Base-by-base conservation (phyloP, 768 basidiomycete species). In the Amanita rubescens region DNA sequence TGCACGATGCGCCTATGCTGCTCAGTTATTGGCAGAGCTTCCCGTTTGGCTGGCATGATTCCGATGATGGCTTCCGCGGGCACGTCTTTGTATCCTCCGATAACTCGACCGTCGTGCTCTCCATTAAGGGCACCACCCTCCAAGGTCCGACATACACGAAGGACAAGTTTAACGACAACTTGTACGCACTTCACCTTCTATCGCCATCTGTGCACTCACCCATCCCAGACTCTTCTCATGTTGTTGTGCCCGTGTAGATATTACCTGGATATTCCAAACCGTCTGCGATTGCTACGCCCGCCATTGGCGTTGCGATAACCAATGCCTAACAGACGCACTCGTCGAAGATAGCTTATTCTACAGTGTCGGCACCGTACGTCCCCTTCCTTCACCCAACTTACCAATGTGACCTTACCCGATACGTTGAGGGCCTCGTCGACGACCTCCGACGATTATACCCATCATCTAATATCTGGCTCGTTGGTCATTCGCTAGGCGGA, bases 291-390 rank as follows among this genome's bases (percentile, higher is more conserved):
- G 95, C 69, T 94, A 84, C 65, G 72, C 79, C 2, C 73, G 79
- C 9, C 73, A 76, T 32, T 84, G 78, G 75, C 78, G 76, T 34
- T 98, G 95, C 66, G 85, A 90, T 57, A 78, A 82, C 49, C 76
- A 77, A 15, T 98, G 95, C 68, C 72, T 98, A 49, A 84, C 87
- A 48, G 75, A 86, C 43, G 87, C 94, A 2, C 81, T 97, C 34
- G 73, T 93, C 51, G 75, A 90, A 65, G 94, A 97, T 55, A 90
- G 86, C 60, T 69, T 96, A n/a, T 97, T 97, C 70, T 96, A 96
- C 65, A 85, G 87, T 2, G 74, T 87, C 34, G 95, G 93, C 24
- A 82, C 91, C 43, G 89, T 91, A 57, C 70, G 86, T 75, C 33
- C 34, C 19, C 48, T 25, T 33, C 49, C 30, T 41, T 41, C 30